Evolutionary conservation across 768 basidiomycete species (phyloP).

Genomic region (Boletus pseudopeckii): DNA sequence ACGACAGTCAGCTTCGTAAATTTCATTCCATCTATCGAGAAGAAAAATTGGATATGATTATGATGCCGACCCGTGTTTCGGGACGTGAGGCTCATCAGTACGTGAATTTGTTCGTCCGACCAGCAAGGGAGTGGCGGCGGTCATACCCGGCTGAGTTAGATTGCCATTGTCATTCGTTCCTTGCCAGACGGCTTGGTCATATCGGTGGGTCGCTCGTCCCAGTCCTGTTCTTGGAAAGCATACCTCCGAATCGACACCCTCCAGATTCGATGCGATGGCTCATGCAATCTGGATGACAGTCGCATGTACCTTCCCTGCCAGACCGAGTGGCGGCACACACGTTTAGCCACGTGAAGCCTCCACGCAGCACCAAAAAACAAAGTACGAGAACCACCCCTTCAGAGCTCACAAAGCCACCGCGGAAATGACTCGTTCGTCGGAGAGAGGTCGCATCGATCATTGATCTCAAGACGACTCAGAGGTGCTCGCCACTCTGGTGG

Average conservation of each 20-base stretch:
- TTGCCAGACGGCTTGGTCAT: not conserved
- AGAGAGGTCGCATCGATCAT: constrained; percentile 13
- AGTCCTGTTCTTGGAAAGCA: not conserved
- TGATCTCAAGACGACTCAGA: constrained; percentile 15
- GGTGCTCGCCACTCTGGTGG: constrained; percentile 12
- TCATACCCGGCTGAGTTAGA: constrained; percentile 2
- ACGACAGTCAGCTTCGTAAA: constrained; percentile 9
- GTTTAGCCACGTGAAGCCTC: constrained; percentile 3
- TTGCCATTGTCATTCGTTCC: not conserved
- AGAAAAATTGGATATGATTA: not conserved
- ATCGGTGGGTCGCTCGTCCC: not conserved
- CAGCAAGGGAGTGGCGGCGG: constrained; percentile 18
- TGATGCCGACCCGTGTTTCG: constrained; percentile 1
- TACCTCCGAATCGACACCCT: not conserved
- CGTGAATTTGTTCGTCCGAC: constrained; percentile 14
- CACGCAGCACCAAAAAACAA: constrained; percentile 10
- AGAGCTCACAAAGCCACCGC: constrained; percentile 10
- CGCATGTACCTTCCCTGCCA: not conserved
- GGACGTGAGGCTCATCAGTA: constrained; percentile 1
- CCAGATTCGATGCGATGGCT: constrained; percentile 1
- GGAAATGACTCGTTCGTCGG: constrained; percentile 22
- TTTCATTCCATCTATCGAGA: constrained; percentile 9
- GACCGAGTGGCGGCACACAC: not conserved
- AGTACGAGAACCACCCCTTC: constrained; percentile 7
- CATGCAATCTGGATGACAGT: constrained; percentile 7